Conservation (phyloP, 1,284 basidiomycete species). For the Trametes versicolor region DNA sequence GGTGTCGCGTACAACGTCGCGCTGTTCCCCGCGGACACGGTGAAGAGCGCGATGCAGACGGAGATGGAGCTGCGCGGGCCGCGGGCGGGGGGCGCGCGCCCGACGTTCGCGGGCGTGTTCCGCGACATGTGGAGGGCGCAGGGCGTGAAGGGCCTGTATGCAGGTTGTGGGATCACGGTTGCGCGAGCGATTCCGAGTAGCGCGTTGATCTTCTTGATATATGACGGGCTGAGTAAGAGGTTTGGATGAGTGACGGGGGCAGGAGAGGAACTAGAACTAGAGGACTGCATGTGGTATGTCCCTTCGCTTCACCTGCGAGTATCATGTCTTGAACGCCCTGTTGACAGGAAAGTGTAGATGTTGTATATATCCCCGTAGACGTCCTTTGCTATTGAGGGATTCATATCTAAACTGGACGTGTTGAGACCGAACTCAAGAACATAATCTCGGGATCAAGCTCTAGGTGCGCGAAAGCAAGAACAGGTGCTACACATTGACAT, state of each 20-base stretch:
- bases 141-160: slow-evolving; percentile 90
- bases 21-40: slow-evolving; percentile 92
- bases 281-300: background rate
- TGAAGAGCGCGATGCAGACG: slow-evolving; percentile 97
- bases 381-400: background rate
- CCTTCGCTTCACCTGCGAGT: background rate
- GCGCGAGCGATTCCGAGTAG: slow-evolving; percentile 89
- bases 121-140: slow-evolving; percentile 79
- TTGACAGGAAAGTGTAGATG: background rate
- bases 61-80: slow-evolving; percentile 84
- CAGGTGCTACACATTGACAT: too few species aligned
- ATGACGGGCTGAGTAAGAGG: slow-evolving; percentile 75
- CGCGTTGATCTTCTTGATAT: slow-evolving; percentile 92
- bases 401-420: background rate
- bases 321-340: background rate
- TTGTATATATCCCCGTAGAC: background rate
- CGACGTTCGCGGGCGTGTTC: slow-evolving; percentile 79
- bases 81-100: slow-evolving; percentile 44
- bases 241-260: slow-evolving; percentile 52
- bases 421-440: background rate
- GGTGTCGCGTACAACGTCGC: slow-evolving; percentile 90
- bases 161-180: slow-evolving; percentile 95
- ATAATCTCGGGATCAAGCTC: too few species aligned
- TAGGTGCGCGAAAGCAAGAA: too few species aligned
- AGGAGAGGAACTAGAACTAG: background rate